A percentile compares a stretch with the other conserved stretches of the same genome.
These are phyloP conservation scores for Talaromyces liani DNA, from an alignment of 495 filamentous ascomycete genomes.

Conservation along the genomic window DNA sequence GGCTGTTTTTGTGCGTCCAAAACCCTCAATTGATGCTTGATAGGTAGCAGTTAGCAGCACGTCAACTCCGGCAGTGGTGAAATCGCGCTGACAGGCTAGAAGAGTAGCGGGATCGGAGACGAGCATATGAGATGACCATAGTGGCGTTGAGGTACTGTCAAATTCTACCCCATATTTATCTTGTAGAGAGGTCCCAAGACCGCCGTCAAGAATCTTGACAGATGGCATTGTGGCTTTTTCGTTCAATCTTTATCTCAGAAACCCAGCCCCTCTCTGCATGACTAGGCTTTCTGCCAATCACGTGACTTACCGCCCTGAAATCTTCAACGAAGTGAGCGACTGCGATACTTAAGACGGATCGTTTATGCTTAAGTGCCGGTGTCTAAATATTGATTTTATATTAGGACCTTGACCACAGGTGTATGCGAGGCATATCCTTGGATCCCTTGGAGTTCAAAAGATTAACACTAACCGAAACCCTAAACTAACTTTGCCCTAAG, in stretches of 20 bases:
- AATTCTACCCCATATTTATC: constrained; percentile 41
- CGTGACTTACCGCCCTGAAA: not conserved
- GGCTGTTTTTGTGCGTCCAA: constrained; percentile 28
- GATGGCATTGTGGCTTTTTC: not conserved
- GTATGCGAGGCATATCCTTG: too few species aligned
- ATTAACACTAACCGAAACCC: too few species aligned
- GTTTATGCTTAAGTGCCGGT: not conserved
- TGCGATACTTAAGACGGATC: too few species aligned
- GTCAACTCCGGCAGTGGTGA: constrained; percentile 46
- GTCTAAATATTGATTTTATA: too few species aligned
- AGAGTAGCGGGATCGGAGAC: constrained; percentile 42
- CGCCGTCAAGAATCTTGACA: constrained; percentile 49
- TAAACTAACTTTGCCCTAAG: too few species aligned
- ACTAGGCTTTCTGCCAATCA: not conserved
- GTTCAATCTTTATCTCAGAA: not conserved
- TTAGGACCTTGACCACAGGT: too few species aligned
- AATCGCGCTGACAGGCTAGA: constrained; percentile 43
- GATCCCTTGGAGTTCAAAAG: too few species aligned
- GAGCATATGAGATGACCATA: constrained; percentile 61
- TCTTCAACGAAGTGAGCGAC: too few species aligned
- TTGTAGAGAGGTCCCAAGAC: constrained; percentile 59
- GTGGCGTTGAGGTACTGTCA: constrained; percentile 37
- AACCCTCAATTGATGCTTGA: constrained; percentile 50
- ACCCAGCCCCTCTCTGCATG: not conserved
- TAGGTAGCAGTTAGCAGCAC: constrained; percentile 59